Base-by-base conservation (phyloP, 2,329 filamentous ascomycete species). In the Fusarium vanettenii region DNA sequence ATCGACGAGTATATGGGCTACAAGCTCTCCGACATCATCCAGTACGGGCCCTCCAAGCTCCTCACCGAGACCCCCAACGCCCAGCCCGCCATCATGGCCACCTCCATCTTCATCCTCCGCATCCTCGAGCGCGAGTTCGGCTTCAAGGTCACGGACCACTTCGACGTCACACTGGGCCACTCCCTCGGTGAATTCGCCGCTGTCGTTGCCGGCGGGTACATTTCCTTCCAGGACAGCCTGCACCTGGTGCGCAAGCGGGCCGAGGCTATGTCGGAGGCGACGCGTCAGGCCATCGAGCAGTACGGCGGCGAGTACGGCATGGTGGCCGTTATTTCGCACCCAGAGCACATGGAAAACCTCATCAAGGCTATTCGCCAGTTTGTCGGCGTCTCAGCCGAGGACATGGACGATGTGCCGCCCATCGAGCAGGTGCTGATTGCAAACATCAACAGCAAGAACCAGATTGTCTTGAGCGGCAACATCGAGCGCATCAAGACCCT, bases 21-120 rank as follows among this genome's bases (percentile, higher is more conserved):
- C 79, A 92, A 92, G 72, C 89, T 98, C 67, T 95, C 94, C 43
- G 87, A 88, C 29, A 88, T 96, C 69, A 98, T 98, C 76, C 91
- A 92, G 69, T 87, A 94, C 31, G 95, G 96, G 0, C 94, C 96
- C 2, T 94, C 93, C 77, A 91, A 90, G 66, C 85, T 88, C 61
- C 90, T 98, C 66, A 97, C 94, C 45, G 89, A 91, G 67, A 98
- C 96, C 6, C 91, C 93, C 74, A 95, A 97, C 81, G 94, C 96
- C 5, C 96, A 98, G 83, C 96, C 96, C 2, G 95, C 96, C 78
- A 98, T 98, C 83, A 97, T 98, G 95, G 94, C 95, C 16, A 97
- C 95, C 5, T 97, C 94, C 31, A 92, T 98, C 80, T 89, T 98
- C 69, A 97, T 98, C 80, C 88, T 98, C 64, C 92, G 94, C 66